phyloP scores from a whole-genome alignment of 2,329 filamentous ascomycete species.

The Allantophomopsis lycopodina region DNA sequence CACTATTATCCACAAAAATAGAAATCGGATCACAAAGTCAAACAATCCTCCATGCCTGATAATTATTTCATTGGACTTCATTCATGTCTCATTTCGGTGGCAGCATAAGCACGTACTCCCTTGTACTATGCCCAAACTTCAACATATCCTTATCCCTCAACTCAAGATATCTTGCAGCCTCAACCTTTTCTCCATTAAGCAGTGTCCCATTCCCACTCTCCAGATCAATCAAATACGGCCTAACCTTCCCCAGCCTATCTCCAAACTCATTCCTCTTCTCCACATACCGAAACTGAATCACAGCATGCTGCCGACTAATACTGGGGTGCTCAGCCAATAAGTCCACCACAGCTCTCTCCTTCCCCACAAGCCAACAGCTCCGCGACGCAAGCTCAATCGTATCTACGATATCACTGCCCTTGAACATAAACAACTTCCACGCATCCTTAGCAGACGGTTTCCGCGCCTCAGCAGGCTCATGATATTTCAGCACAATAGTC shows the following conservation, averaged over 20 bases:
- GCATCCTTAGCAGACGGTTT: constrained; percentile 66
- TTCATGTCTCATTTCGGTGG: constrained; percentile 17
- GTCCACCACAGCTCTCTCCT: constrained; percentile 71
- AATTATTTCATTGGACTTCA: no score
- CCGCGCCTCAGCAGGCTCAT: constrained; percentile 85
- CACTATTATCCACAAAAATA: no score
- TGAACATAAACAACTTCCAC: constrained; percentile 93
- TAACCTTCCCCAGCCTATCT: constrained; percentile 65
- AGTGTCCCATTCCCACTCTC: constrained; percentile 85
- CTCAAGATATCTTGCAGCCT: constrained; percentile 71
- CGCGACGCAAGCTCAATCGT: constrained; percentile 63
- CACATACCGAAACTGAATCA: constrained; percentile 80
- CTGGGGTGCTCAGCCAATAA: constrained; percentile 79
- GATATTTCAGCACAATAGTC: constrained; percentile 78
- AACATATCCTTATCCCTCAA: constrained; percentile 80
- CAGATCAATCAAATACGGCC: constrained; percentile 84
- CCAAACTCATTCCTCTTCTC: constrained; percentile 79
- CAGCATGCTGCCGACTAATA: constrained; percentile 89
- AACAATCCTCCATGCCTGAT: no score
- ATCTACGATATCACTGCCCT: constrained; percentile 65
- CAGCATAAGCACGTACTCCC: constrained; percentile 95
- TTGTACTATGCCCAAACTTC: constrained; percentile 72
- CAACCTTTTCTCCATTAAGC: constrained; percentile 64
- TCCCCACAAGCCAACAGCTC: constrained; percentile 84
- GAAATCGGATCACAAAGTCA: no score